These are phyloP conservation scores for Trametopsis cervina DNA, from an alignment of 768 basidiomycete genomes.

Conservation along the genomic window DNA sequence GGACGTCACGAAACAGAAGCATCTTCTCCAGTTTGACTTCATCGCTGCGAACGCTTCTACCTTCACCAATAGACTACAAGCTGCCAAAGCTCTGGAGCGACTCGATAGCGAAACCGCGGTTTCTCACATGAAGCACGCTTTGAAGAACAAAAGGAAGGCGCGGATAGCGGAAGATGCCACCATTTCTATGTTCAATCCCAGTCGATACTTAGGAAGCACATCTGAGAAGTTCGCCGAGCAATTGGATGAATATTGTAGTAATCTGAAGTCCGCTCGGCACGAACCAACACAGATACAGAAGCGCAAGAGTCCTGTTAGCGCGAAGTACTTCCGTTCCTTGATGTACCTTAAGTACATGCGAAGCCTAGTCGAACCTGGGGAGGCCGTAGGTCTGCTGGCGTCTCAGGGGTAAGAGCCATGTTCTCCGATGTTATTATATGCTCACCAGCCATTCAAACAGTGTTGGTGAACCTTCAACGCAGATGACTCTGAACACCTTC, in stretches of 20 bases:
- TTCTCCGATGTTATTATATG: neutral
- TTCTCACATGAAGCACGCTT: slow-evolving; percentile 81
- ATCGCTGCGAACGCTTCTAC: slow-evolving; percentile 80
- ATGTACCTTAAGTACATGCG: slow-evolving; percentile 93
- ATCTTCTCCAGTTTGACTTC: slow-evolving; percentile 91
- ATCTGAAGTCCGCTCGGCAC: slow-evolving; percentile 28
- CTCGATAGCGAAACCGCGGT: slow-evolving; percentile 64
- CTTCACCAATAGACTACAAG: slow-evolving; percentile 65
- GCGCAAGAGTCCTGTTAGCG: slow-evolving; percentile 38
- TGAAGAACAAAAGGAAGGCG: slow-evolving; percentile 48
- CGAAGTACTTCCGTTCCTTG: slow-evolving; percentile 64
- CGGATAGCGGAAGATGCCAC: slow-evolving; percentile 58
- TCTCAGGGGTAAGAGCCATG: slow-evolving; percentile 77
- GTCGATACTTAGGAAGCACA: slow-evolving; percentile 76
- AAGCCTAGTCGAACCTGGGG: slow-evolving; percentile 92
- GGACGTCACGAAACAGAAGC: slow-evolving; percentile 96
- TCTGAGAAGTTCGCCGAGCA: slow-evolving; percentile 87
- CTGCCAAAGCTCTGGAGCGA: slow-evolving; percentile 45
- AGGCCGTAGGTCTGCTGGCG: slow-evolving; percentile 95
- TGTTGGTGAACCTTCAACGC: slow-evolving; percentile 97
- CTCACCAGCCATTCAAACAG: slow-evolving; percentile 36
- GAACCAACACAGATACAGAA: slow-evolving; percentile 38
- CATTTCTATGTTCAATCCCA: slow-evolving; percentile 72
- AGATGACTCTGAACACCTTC: slow-evolving; percentile 99
- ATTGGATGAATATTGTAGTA: slow-evolving; percentile 70